Conservation (phyloP, 805 yeast genomes). For the Blastobotrys robertii region DNA sequence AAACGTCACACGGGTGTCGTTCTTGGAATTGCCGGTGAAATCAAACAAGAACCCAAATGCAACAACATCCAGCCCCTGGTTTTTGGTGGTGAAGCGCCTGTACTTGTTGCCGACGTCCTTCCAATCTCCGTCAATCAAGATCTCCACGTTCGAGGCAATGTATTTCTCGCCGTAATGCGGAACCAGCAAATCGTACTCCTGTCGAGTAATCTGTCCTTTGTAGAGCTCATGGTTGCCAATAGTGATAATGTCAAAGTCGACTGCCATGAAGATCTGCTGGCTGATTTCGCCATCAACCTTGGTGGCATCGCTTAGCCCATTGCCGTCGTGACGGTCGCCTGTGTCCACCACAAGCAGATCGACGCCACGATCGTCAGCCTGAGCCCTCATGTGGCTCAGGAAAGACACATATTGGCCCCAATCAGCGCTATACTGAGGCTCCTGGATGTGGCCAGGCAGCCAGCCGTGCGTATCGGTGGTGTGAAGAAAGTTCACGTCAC, state of each 20-base stretch:
- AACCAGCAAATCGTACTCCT: constrained; percentile 55
- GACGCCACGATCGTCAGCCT: constrained; percentile 37
- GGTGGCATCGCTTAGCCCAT: constrained; percentile 78
- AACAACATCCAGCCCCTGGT: constrained; percentile 42
- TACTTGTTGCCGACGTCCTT: constrained; percentile 61
- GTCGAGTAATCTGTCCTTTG: constrained; percentile 47
- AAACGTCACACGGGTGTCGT: constrained; percentile 57
- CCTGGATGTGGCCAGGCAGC: constrained; percentile 84
- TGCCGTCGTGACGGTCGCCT: constrained; percentile 94
- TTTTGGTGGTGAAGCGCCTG: constrained; percentile 55
- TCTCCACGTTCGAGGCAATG: constrained; percentile 37
- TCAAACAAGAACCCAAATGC: constrained; percentile 75
- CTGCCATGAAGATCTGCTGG: constrained; percentile 47
- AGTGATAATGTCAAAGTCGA: constrained; percentile 69
- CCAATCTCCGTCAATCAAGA: constrained; percentile 30
- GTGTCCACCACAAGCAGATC: constrained; percentile 75
- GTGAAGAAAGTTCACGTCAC: constrained; percentile 74
- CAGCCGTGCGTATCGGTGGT: constrained; percentile 97
- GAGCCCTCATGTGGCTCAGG: constrained; percentile 37
- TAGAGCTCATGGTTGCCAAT: constrained; percentile 91
- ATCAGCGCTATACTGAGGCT: constrained; percentile 66
- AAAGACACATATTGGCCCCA: constrained; percentile 90
- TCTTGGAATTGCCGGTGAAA: constrained; percentile 46
- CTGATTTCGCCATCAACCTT: constrained; percentile 58
- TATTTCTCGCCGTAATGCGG: constrained; percentile 50